phyloP scores from a whole-genome alignment of 768 basidiomycete genomes.

The Postia placenta region DNA sequence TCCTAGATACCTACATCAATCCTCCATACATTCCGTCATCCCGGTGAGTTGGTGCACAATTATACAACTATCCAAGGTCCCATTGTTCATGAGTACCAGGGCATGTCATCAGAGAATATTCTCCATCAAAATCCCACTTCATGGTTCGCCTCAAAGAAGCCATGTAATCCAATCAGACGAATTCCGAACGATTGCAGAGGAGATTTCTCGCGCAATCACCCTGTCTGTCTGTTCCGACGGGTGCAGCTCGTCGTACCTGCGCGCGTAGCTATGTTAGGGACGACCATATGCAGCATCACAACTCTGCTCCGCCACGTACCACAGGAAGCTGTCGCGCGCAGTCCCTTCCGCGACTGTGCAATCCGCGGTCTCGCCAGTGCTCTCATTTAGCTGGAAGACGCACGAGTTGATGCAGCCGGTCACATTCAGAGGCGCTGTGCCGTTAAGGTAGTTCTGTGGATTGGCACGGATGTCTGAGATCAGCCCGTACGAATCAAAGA shows the following conservation, averaged over 20 bases:
- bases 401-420: slow-evolving; percentile 47
- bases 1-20: too few species aligned
- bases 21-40: too few species aligned
- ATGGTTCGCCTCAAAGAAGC: slow-evolving; percentile 35
- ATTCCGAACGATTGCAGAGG: slow-evolving; percentile 38
- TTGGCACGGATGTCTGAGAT: slow-evolving; percentile 52
- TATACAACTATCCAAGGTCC: too few species aligned
- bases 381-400: slow-evolving; percentile 33
- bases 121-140: too few species aligned
- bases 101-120: too few species aligned
- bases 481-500: slow-evolving; percentile 57
- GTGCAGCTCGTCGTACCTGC: slow-evolving; percentile 51
- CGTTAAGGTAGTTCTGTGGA: slow-evolving; percentile 52
- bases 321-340: slow-evolving; percentile 53
- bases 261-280: slow-evolving; percentile 8
- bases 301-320: slow-evolving; percentile 31
- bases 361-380: slow-evolving; percentile 18
- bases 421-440: slow-evolving; percentile 55
- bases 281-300: slow-evolving; percentile 1
- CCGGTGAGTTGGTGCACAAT: too few species aligned
- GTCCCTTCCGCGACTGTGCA: slow-evolving; percentile 36
- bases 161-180: slow-evolving; percentile 43
- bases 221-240: slow-evolving; percentile 55
- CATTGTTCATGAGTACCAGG: too few species aligned
- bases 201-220: slow-evolving; percentile 46